These are phyloP conservation scores for Taxawa tesnikishii DNA, from an alignment of 2,329 filamentous ascomycete genomes.

Conservation along the genomic window DNA sequence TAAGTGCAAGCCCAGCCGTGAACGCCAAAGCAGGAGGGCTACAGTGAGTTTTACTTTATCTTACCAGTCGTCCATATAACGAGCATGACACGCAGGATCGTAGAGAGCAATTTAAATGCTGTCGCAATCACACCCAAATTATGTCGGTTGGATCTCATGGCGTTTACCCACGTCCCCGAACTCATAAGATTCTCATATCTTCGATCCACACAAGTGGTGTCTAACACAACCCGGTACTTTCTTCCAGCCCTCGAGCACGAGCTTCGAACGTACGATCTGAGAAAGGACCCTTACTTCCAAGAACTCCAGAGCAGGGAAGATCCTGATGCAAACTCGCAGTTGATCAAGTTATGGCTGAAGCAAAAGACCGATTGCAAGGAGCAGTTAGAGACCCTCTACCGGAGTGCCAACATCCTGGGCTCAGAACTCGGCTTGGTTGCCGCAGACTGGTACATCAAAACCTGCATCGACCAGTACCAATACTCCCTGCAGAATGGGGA, in stretches of 20 bases:
- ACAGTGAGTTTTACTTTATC: constrained; percentile 21
- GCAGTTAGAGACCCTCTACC: constrained; percentile 22
- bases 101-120: constrained; percentile 61
- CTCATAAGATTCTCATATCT: constrained; percentile 34
- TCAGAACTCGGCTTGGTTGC: constrained; percentile 25
- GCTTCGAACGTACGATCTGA: constrained; percentile 17
- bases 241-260: constrained; percentile 11
- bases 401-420: constrained; percentile 19
- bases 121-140: constrained; percentile 55
- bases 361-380: constrained; percentile 26
- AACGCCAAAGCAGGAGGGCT: constrained; percentile 44
- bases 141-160: constrained; percentile 58
- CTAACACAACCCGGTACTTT: no score
- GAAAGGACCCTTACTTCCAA: constrained; percentile 26
- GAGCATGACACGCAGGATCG: no score
- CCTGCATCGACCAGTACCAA: constrained; percentile 21
- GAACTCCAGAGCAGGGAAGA: constrained; percentile 18
- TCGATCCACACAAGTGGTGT: no score
- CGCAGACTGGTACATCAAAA: constrained; percentile 25
- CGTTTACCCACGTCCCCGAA: constrained; percentile 53
- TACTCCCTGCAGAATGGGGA: constrained; percentile 12
- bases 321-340: constrained; percentile 9
- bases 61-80: constrained; percentile 1
- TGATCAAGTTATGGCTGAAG: constrained; percentile 17
- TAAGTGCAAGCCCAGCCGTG: constrained; percentile 70